These are phyloP conservation scores for Arthrocladium fulminans DNA, from an alignment of 2,329 filamentous ascomycete species.

Conservation along the genomic window DNA sequence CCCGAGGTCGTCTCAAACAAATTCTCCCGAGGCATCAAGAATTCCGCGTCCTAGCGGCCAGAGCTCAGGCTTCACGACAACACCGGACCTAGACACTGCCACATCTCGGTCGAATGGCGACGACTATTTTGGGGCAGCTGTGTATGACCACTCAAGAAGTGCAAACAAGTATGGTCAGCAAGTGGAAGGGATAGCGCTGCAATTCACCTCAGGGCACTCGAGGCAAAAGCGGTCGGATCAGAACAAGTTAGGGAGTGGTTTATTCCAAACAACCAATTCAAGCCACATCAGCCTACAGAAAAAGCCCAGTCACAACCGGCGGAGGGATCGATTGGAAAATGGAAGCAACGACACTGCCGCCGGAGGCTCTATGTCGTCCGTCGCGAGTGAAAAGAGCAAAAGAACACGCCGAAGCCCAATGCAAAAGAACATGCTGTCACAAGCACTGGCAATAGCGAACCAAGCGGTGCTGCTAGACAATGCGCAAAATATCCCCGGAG, in stretches of 20 bases:
- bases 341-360: conserved; percentile 21
- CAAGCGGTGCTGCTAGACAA: conserved; percentile 93
- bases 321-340: conserved; percentile 14
- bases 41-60: not conserved
- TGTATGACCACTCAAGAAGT: conserved; percentile 1
- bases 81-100: not conserved
- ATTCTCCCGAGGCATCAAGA: not conserved
- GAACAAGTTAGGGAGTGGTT: conserved; percentile 9
- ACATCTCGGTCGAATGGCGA: not conserved
- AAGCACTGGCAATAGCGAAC: conserved; percentile 88
- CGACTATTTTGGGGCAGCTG: conserved; percentile 2
- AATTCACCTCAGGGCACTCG: not conserved
- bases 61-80: not conserved
- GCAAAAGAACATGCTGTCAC: conserved; percentile 94
- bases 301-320: conserved; percentile 11
- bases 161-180: conserved; percentile 6
- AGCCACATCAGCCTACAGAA: conserved; percentile 13
- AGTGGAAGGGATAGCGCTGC: conserved; percentile 5
- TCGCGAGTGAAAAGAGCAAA: conserved; percentile 23
- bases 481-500: conserved; percentile 86
- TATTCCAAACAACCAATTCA: conserved; percentile 21
- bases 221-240: not conserved
- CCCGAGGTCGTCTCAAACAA: not conserved
- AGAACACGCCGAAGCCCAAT: conserved; percentile 46
- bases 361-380: conserved; percentile 24